A percentile compares a stretch with the other conserved stretches of the same genome.
Evolutionary conservation across 768 basidiomycete species (phyloP).

Genomic region (Pulveroboletus sp.): DNA sequence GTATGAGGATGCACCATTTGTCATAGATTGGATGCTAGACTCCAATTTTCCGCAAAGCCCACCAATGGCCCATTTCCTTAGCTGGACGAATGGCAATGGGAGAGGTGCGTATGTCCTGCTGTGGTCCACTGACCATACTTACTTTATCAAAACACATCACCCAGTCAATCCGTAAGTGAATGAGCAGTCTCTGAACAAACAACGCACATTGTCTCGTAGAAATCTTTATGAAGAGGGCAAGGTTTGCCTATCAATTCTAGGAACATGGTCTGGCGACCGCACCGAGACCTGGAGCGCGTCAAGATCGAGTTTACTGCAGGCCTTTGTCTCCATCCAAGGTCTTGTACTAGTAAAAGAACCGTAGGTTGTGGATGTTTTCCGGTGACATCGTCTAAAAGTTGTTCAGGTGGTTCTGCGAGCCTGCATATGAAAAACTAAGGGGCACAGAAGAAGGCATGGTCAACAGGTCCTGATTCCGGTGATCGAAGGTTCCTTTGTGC

Average conservation of each 20-base stretch:
- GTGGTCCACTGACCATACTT: neutral
- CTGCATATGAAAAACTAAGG: conserved; percentile 87
- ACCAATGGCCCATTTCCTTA: conserved; percentile 84
- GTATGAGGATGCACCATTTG: conserved; percentile 92
- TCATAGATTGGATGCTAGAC: conserved; percentile 90
- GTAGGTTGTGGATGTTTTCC: conserved; percentile 41
- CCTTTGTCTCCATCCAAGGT: conserved; percentile 91
- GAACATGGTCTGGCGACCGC: conserved; percentile 88
- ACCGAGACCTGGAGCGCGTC: conserved; percentile 84
- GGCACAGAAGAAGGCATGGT: conserved; percentile 87
- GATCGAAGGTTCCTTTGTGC: neutral
- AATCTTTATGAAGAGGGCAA: conserved; percentile 96
- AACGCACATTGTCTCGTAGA: conserved; percentile 31
- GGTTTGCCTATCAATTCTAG: conserved; percentile 86
- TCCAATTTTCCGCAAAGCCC: conserved; percentile 80
- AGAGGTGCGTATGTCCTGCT: conserved; percentile 34
- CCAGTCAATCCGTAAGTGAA: conserved; percentile 68
- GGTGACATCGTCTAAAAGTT: conserved; percentile 2
- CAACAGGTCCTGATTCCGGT: conserved; percentile 55
- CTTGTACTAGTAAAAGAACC: conserved; percentile 90
- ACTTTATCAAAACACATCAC: neutral
- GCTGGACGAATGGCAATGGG: conserved; percentile 93
- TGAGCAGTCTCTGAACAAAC: neutral
- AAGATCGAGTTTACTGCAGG: conserved; percentile 84
- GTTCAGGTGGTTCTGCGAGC: conserved; percentile 82